A percentile compares a stretch with the other conserved stretches of the same genome.
Evolutionary conservation across 2,329 filamentous ascomycete genomes (phyloP).

Genomic region (Arthrocladium fulminans): DNA sequence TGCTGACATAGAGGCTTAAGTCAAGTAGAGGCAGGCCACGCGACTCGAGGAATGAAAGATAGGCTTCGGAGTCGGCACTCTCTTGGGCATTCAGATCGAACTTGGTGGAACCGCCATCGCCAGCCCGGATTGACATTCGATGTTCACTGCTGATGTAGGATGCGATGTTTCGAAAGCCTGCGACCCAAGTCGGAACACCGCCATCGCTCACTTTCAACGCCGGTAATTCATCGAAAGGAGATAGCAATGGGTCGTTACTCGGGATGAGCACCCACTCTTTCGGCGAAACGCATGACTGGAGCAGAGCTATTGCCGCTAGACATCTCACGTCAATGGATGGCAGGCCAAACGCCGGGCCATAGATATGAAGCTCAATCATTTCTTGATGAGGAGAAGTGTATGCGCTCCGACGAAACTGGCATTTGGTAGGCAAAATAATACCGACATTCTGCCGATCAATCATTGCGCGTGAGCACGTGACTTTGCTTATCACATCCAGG

Average conservation of each 20-base stretch:
- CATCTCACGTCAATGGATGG: slow-evolving; percentile 90
- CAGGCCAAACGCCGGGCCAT: slow-evolving; percentile 80
- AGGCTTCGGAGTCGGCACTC: slow-evolving; percentile 36
- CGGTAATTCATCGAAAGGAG: slow-evolving; percentile 54
- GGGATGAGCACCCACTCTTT: slow-evolving; percentile 62
- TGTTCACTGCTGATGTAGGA: slow-evolving; percentile 32
- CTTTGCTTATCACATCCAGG: neutral
- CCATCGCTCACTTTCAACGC: slow-evolving; percentile 46
- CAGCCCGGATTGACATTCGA: slow-evolving; percentile 31
- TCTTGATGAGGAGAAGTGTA: neutral
- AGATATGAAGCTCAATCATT: slow-evolving; percentile 57
- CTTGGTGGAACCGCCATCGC: slow-evolving; percentile 43
- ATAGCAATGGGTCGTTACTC: slow-evolving; percentile 62
- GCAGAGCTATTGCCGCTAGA: slow-evolving; percentile 70
- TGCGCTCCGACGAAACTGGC: neutral
- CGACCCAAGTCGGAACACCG: slow-evolving; percentile 36
- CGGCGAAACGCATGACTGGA: slow-evolving; percentile 53
- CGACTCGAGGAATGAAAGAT: slow-evolving; percentile 61
- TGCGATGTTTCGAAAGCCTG: slow-evolving; percentile 46
- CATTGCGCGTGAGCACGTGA: neutral
- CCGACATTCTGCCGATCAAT: neutral
- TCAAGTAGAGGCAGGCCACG: slow-evolving; percentile 72
- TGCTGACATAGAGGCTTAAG: slow-evolving; percentile 81
- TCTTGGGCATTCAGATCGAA: slow-evolving; percentile 33
- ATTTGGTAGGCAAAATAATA: neutral